Conservation (phyloP, 2,329 filamentous ascomycete species). For the Aspergillus melleus region DNA sequence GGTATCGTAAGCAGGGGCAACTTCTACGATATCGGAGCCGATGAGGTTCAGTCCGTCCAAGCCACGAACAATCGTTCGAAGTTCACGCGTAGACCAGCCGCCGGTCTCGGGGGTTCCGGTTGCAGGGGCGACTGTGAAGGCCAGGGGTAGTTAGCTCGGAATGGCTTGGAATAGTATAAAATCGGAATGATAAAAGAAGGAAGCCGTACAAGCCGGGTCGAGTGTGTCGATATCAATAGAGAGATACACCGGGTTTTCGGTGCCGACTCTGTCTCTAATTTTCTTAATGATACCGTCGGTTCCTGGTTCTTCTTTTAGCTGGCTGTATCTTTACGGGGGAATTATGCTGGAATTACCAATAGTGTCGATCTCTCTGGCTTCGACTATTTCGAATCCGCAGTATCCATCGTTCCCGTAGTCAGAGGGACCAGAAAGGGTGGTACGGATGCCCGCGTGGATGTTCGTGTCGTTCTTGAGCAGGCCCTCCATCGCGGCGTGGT, state of each 20-base stretch:
- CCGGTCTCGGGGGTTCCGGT: conserved; percentile 64
- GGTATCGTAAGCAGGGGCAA: conserved; percentile 63
- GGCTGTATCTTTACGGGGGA: too few species aligned
- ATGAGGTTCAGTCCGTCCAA: conserved; percentile 59
- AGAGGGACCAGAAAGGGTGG: conserved; percentile 72
- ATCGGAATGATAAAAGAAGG: neutral
- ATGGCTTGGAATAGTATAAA: too few species aligned
- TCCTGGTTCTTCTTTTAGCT: conserved; percentile 27
- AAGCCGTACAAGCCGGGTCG: conserved; percentile 69
- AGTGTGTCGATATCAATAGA: conserved; percentile 86
- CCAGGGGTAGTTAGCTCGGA: too few species aligned
- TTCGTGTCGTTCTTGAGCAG: conserved; percentile 78
- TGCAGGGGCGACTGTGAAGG: conserved; percentile 36
- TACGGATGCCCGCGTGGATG: conserved; percentile 85
- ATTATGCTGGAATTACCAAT: conserved; percentile 46
- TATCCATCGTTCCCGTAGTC: conserved; percentile 87
- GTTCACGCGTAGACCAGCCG: conserved; percentile 61
- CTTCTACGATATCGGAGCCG: conserved; percentile 63
- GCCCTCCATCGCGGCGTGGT: conserved; percentile 75
- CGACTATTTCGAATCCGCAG: conserved; percentile 79
- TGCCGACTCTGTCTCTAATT: conserved; percentile 74
- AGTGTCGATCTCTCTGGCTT: conserved; percentile 69
- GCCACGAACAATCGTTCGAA: conserved; percentile 59
- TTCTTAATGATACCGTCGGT: conserved; percentile 74
- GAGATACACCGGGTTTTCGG: conserved; percentile 73